Percentiles rank a stretch among this genome's conserved stretches.
These are phyloP conservation scores for Radiomyces spectabilis DNA, from an alignment of 192 early-diverging fungal species.

Conservation along the genomic window DNA sequence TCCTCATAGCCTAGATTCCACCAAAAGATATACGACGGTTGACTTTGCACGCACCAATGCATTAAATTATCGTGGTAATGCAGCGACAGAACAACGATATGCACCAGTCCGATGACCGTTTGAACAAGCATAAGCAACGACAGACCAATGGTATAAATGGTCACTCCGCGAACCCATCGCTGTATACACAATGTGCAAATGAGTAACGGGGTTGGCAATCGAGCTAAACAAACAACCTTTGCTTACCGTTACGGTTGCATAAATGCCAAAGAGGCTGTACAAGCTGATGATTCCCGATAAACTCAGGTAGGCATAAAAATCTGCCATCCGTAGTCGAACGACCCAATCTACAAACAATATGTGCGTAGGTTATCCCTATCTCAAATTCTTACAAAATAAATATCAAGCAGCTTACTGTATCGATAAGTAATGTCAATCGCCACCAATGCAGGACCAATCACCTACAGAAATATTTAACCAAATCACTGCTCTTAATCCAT, in stretches of 20 bases:
- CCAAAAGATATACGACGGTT: neutral
- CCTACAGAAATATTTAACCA: neutral
- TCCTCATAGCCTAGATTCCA: neutral
- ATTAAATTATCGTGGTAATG: conserved; percentile 1
- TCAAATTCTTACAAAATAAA: neutral
- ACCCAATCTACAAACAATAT: conserved; percentile 5
- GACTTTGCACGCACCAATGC: conserved; percentile 9
- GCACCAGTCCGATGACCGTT: conserved; percentile 8
- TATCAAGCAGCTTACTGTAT: neutral
- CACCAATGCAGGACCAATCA: conserved; percentile 4
- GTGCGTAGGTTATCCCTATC: neutral
- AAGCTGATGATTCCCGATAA: neutral
- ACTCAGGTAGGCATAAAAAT: conserved; percentile 8
- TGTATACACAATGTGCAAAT: neutral
- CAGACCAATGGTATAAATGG: neutral
- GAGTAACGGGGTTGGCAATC: neutral
- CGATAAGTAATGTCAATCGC: neutral
- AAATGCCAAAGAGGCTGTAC: neutral
- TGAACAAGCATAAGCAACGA: neutral
- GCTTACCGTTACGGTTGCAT: neutral
- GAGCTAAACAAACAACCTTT: neutral
- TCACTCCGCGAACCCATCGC: neutral
- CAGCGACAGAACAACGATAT: conserved; percentile 1
- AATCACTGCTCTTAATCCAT: too few relatives aligned
- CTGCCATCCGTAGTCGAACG: neutral